Percentiles rank a stretch among this genome's conserved stretches.
Conservation (phyloP, 1,284 basidiomycete genomes). For the Microbotryum intermedium region DNA sequence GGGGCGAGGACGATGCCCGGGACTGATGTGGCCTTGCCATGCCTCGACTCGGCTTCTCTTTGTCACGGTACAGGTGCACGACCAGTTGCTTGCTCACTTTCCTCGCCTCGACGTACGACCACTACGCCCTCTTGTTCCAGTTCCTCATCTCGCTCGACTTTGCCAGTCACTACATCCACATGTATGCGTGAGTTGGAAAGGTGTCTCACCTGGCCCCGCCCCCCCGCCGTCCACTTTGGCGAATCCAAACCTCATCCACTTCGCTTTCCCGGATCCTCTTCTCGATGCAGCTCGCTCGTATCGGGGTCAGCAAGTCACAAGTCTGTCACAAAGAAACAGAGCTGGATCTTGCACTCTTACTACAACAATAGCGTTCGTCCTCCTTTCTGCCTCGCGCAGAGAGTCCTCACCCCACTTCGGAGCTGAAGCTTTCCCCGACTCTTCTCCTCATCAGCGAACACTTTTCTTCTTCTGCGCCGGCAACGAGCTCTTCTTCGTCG, state of each 20-base stretch:
- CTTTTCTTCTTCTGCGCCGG: slow-evolving; percentile 56
- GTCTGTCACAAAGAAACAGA: slow-evolving; percentile 79
- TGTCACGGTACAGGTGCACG: slow-evolving; percentile 60
- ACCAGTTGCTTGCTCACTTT: slow-evolving; percentile 92
- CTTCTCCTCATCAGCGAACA: not conserved
- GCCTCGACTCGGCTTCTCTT: not conserved
- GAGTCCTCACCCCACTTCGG: not conserved
- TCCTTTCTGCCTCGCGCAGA: not conserved
- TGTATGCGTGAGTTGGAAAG: slow-evolving; percentile 72
- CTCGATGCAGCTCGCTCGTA: slow-evolving; percentile 63
- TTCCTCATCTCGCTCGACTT: slow-evolving; percentile 96
- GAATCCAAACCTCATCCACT: slow-evolving; percentile 8
- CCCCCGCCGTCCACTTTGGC: not conserved
- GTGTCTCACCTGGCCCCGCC: not conserved
- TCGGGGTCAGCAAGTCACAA: slow-evolving; percentile 93
- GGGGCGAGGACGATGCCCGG: too few relatives aligned
- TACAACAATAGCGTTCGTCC: slow-evolving; percentile 73
- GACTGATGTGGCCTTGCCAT: too few relatives aligned
- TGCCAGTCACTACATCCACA: slow-evolving; percentile 98
- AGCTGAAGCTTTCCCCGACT: not conserved
- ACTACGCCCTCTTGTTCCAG: slow-evolving; percentile 77
- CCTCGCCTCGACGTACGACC: slow-evolving; percentile 79
- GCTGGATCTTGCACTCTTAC: slow-evolving; percentile 82
- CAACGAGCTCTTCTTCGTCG: slow-evolving; percentile 95
- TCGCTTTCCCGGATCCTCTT: too few relatives aligned